Evolutionary conservation across 179 eudicot species (phyloP), one percentile per base, ranked within the genome.

Genomic region (Patellifolia procumbens): DNA sequence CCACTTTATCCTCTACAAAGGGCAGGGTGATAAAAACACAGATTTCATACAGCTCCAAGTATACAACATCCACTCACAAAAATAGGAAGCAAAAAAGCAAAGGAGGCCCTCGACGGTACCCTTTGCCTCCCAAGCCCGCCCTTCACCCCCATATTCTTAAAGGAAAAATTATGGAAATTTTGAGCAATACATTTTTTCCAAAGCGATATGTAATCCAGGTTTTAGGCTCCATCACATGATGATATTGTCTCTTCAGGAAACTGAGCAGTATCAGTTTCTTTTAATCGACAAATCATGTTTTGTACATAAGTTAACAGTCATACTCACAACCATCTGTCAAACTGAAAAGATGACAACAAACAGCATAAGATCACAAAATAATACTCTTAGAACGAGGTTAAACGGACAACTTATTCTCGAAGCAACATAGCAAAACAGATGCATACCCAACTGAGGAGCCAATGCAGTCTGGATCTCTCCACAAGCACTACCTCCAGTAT

Each of bases 361-460:
- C 52, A 68, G 7, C 39, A 26, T 29, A 48, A 35, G n/a, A 61
- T 42, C 66, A 64, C 37, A 63, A 22, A 13, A 34, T 7, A 13
- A 74, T 34, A 62, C 24, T 48, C 16, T 19, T 9, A 48, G n/a
- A 48, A 43, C 35, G 28, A 68, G 42, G 26, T 48, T 1, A 26
- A 68, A 68, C 15, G 6, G 11, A 29, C 56, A 17, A 34, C 43
- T 22, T 20, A 32, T 19, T 24, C 10, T 11, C 39, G 20, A 28
- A 46, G 22, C 28, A 62, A 17, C 39, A 19, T 4, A 72, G 9
- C 19, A 42, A 71, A 55, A 15, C 17, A 60, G 70, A 63, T 62
- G 55, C 70, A 31, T 79, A 82, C 85, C 82, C 12, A 52, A 52
- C 56, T 69, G 74, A 69, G 48, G 51, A 11, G 80, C 20, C 60